Evolutionary conservation across 2,329 filamentous ascomycete genomes (phyloP).

Genomic region (Fusarium sp.): DNA sequence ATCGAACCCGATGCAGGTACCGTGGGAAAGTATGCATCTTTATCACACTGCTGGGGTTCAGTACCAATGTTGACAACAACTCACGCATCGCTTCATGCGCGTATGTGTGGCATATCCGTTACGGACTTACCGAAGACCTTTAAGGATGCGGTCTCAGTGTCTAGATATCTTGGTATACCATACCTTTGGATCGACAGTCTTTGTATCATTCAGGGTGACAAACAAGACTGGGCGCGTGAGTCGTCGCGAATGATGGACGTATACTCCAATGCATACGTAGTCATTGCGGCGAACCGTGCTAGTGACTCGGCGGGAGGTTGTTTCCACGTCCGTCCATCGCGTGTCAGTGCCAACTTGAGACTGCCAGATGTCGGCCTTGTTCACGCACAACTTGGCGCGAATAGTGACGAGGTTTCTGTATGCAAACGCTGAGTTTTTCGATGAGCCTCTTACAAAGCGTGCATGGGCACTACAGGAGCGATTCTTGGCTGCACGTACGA

Average conservation of each 20-base stretch:
- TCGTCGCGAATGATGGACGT: background rate
- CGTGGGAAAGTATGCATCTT: background rate
- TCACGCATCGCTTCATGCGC: background rate
- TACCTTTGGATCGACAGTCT: background rate
- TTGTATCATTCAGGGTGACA: background rate
- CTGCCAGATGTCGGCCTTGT: accelerated
- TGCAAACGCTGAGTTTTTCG: accelerated
- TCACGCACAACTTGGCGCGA: background rate
- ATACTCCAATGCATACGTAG: background rate
- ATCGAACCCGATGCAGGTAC: background rate
- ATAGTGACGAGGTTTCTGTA: accelerated
- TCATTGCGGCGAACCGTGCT: background rate
- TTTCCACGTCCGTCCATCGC: accelerated
- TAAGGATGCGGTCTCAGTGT: accelerated
- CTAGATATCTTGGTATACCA: background rate
- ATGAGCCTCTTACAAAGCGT: background rate
- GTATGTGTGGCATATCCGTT: accelerated
- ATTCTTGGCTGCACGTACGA: accelerated
- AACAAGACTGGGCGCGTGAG: background rate
- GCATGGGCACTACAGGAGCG: background rate
- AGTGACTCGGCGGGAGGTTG: accelerated
- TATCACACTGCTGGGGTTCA: background rate
- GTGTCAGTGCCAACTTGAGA: accelerated
- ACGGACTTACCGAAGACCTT: background rate
- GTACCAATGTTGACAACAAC: background rate